Percentiles rank a stretch among this genome's conserved stretches.
These are phyloP conservation scores for Lecanoromycetidae sp. DNA, from an alignment of 2,329 filamentous ascomycete species.

Conservation along the genomic window DNA sequence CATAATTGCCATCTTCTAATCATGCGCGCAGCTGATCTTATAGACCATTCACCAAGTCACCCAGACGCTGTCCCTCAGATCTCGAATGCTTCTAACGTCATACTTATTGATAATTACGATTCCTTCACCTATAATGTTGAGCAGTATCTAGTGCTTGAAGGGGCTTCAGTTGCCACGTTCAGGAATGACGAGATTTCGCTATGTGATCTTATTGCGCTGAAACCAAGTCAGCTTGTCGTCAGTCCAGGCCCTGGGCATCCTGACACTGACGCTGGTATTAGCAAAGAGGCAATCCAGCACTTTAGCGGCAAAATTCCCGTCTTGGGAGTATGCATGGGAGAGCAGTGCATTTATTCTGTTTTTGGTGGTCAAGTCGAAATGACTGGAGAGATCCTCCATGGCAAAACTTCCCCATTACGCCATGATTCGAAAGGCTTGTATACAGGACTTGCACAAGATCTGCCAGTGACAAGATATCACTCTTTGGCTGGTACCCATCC, in stretches of 20 bases:
- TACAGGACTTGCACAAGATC: slow-evolving; percentile 59
- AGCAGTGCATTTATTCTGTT: slow-evolving; percentile 94
- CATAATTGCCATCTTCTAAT: neutral
- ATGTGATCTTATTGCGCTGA: slow-evolving; percentile 67
- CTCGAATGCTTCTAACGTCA: slow-evolving; percentile 71
- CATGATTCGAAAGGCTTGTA: slow-evolving; percentile 94
- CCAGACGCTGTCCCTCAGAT: slow-evolving; percentile 62
- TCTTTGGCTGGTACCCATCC: slow-evolving; percentile 85
- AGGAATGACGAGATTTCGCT: slow-evolving; percentile 86
- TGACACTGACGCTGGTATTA: slow-evolving; percentile 79
- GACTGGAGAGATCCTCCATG: slow-evolving; percentile 91
- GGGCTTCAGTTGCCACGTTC: slow-evolving; percentile 77
- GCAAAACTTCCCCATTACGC: slow-evolving; percentile 82
- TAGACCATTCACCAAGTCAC: slow-evolving; percentile 81
- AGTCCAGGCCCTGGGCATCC: slow-evolving; percentile 94
- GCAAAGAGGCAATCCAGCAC: slow-evolving; percentile 77
- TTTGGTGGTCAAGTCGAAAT: slow-evolving; percentile 86
- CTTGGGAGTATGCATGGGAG: slow-evolving; percentile 96
- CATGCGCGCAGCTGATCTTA: slow-evolving; percentile 39
- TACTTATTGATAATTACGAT: slow-evolving; percentile 61
- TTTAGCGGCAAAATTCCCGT: slow-evolving; percentile 93
- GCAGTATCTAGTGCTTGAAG: slow-evolving; percentile 94
- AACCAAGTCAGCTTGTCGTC: slow-evolving; percentile 86
- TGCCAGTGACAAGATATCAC: slow-evolving; percentile 90
- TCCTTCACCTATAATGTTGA: slow-evolving; percentile 47